Evolutionary conservation across 2,329 filamentous ascomycete genomes (phyloP), one percentile per base, ranked within the genome.

Genomic region (Scytalidium lignicola): DNA sequence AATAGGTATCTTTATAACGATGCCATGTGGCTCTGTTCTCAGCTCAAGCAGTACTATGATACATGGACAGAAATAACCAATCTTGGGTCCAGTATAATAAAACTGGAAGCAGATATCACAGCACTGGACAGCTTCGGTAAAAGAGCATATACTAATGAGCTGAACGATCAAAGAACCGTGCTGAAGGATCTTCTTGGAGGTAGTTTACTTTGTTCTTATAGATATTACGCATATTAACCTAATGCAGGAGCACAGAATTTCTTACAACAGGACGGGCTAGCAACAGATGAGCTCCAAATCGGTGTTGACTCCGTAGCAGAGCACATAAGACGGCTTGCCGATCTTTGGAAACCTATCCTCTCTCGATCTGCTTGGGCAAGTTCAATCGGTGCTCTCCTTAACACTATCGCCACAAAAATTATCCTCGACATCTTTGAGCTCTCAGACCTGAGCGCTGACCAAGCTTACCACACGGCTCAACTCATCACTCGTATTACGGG

Each of bases 1-100:
- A 17, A n/a, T 21, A 83, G 79, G 78, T 83, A 75, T 54, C 70
- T 86, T 4, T 86, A 86, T 59, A 87, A 86, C 52, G 83, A 87
- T 59, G 75, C 80, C 32, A 76, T 75, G 56, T 85, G 85, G 61
- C 68, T 87, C 7, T 74, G 81, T 1, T 80, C 85, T 58, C 71
- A 71, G 45, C 66, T 86, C 6, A 65, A 68, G 2, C 72, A 74
- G 1, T 74, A 82, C 48, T 65, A 71, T 0, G 60, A 64, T 2
- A 57, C 65, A 1, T 85, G 80, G 81, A 77, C 77, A 56, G 59
- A 68, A 18, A 74, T 80, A 2, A 67, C 72, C 5, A 76, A 83
- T 53, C 60, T 84, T 6, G 69, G 70, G 2, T 61, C 70, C 2
- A 71, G 67, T 46, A 76, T 82, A 72, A 68, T 84, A 17, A 76